phyloP scores from a whole-genome alignment of 495 filamentous ascomycete species.

The Daldinia loculata region DNA sequence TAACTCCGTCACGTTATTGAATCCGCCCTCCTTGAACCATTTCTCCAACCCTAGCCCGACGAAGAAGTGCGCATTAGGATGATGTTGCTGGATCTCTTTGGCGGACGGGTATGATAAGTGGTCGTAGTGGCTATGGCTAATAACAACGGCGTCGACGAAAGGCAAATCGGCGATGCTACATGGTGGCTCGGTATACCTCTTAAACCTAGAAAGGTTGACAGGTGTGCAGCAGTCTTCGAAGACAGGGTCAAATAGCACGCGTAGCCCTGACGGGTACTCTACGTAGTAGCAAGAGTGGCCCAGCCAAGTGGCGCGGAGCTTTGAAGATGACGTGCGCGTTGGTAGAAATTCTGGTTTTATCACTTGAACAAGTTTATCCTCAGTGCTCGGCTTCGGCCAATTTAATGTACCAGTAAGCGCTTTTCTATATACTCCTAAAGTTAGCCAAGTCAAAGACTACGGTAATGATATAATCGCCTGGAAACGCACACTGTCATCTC shows the following conservation, averaged over 20 bases:
- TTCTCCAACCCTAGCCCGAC: constrained; percentile 85
- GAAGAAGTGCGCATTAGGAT: constrained; percentile 88
- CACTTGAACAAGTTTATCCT: constrained; percentile 71
- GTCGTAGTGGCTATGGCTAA: constrained; percentile 95
- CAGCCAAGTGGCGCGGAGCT: constrained; percentile 92
- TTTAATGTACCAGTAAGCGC: neutral
- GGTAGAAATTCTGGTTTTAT: constrained; percentile 75
- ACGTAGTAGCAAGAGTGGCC: constrained; percentile 95
- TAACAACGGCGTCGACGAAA: constrained; percentile 85
- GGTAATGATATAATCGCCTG: neutral
- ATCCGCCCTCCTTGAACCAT: constrained; percentile 78
- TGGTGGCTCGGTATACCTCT: constrained; percentile 81
- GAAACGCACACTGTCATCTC: constrained; percentile 15
- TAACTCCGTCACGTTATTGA: constrained; percentile 81
- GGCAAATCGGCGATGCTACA: constrained; percentile 84
- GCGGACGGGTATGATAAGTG: constrained; percentile 83
- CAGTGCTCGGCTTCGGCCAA: constrained; percentile 62
- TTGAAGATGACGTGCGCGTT: constrained; percentile 57
- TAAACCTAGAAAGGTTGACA: constrained; percentile 74
- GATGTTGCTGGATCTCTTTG: constrained; percentile 69
- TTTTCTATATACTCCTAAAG: constrained; percentile 3
- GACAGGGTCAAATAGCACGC: constrained; percentile 94
- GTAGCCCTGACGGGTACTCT: constrained; percentile 87
- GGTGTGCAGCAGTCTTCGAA: constrained; percentile 90
- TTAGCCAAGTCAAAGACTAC: constrained; percentile 10